These are phyloP conservation scores for Linum usitatissimum DNA, from an alignment of 345 rosid genomes.

Conservation along the genomic window DNA sequence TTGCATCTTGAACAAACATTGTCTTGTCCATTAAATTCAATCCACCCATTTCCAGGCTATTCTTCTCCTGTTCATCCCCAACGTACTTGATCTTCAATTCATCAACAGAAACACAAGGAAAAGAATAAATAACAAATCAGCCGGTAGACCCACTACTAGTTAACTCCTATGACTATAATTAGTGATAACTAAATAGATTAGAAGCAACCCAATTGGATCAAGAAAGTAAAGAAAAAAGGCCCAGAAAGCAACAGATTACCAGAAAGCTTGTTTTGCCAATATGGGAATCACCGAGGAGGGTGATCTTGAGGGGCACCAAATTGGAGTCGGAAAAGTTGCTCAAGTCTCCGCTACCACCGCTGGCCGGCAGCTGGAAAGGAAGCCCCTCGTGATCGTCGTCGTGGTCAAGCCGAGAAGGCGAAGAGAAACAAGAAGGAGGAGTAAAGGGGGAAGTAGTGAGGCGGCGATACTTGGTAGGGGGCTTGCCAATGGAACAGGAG, in stretches of 20 bases:
- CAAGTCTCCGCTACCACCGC: conserved; percentile 19
- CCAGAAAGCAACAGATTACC: conserved; percentile 28
- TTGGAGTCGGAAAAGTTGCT: conserved; percentile 43
- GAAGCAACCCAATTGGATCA: not conserved
- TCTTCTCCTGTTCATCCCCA: conserved; percentile 64
- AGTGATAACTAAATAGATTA: not conserved
- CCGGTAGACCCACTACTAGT: not conserved
- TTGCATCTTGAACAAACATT: conserved; percentile 60
- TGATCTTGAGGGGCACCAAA: conserved; percentile 81
- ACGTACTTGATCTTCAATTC: conserved; percentile 56
- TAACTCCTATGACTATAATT: not conserved
- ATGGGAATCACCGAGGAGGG: conserved; percentile 83
- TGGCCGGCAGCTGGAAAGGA: conserved; percentile 10
- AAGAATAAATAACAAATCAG: not conserved
- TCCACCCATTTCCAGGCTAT: conserved; percentile 63
- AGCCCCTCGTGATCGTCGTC: conserved; percentile 7
- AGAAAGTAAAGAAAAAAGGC: not conserved
- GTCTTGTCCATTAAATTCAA: conserved; percentile 85
- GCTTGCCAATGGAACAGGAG: conserved; percentile 61
- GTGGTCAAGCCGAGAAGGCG: conserved; percentile 21
- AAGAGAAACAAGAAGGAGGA: conserved; percentile 13
- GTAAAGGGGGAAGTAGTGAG: conserved; percentile 11
- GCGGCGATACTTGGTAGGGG: conserved; percentile 37
- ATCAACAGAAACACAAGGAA: not conserved
- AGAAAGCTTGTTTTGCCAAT: conserved; percentile 89